Percentiles rank a stretch among this genome's conserved stretches.
Conservation (phyloP, 495 filamentous ascomycete species). For the Hypoxylon fuscum region DNA sequence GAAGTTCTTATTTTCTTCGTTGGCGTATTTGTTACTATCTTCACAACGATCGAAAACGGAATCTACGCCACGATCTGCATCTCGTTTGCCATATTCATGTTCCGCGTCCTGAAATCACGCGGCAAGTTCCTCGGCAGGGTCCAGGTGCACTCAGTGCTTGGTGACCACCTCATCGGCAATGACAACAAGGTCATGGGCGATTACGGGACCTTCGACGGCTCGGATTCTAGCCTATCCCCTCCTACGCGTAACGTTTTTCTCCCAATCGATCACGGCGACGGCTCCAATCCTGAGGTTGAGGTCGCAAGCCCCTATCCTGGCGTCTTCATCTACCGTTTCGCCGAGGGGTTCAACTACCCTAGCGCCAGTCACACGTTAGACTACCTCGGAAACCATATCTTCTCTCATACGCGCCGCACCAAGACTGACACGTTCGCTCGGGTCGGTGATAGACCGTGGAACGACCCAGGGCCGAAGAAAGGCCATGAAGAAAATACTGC, state of each 20-base stretch:
- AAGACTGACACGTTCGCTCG: conserved; percentile 68
- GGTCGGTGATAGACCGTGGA: conserved; percentile 92
- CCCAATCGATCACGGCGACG: conserved; percentile 87
- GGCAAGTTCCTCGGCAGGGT: conserved; percentile 91
- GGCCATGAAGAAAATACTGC: conserved; percentile 21
- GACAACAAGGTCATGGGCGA: conserved; percentile 48
- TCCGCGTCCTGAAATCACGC: conserved; percentile 82
- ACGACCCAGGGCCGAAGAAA: conserved; percentile 81
- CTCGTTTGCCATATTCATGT: conserved; percentile 82
- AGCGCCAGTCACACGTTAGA: conserved; percentile 94
- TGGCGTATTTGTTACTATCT: conserved; percentile 90
- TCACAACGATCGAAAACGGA: conserved; percentile 87
- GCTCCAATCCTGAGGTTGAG: conserved; percentile 87
- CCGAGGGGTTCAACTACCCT: conserved; percentile 96
- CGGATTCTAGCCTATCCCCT: conserved; percentile 42
- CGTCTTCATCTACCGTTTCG: conserved; percentile 97
- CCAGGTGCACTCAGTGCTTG: conserved; percentile 89
- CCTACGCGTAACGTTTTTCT: conserved; percentile 80
- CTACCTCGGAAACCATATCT: conserved; percentile 76
- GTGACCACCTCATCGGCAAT: conserved; percentile 76
- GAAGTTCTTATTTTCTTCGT: conserved; percentile 95
- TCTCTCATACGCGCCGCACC: conserved; percentile 79
- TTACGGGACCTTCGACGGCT: conserved; percentile 61
- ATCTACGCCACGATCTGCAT: conserved; percentile 86
- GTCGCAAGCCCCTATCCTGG: conserved; percentile 86